A percentile compares a stretch with the other conserved stretches of the same genome.
phyloP scores from a whole-genome alignment of 768 basidiomycete genomes.

The Gelatoporia subvermispora region DNA sequence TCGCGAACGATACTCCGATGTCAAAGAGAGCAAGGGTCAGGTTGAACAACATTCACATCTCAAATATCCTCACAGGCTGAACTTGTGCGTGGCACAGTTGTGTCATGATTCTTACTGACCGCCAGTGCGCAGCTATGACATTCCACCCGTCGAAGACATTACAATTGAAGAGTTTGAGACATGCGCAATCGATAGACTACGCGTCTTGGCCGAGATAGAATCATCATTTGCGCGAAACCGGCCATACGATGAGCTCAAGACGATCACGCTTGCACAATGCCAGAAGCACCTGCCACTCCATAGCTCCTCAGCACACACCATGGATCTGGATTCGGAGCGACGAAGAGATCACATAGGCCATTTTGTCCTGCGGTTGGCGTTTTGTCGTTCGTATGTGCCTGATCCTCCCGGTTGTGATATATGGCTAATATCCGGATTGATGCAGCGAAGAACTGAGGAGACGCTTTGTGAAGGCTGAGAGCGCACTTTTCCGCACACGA shows the following conservation, averaged over 20 bases:
- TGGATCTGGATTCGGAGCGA: conserved; percentile 57
- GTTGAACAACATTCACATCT: conserved; percentile 25
- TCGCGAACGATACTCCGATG: neutral
- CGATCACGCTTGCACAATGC: conserved; percentile 57
- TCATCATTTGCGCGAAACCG: conserved; percentile 82
- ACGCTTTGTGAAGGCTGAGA: conserved; percentile 87
- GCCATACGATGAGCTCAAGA: conserved; percentile 71
- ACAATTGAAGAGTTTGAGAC: conserved; percentile 95
- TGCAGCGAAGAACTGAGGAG: conserved; percentile 82
- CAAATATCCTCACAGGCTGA: conserved; percentile 65
- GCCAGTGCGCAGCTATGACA: conserved; percentile 62
- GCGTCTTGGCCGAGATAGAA: conserved; percentile 87
- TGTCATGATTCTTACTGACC: conserved; percentile 6
- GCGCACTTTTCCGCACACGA: conserved; percentile 75
- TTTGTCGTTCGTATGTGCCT: conserved; percentile 85
- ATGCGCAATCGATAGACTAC: conserved; percentile 81
- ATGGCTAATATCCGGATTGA: neutral
- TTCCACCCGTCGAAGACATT: conserved; percentile 80
- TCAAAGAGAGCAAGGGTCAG: conserved; percentile 5
- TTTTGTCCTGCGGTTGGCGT: conserved; percentile 90
- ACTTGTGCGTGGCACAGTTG: conserved; percentile 53
- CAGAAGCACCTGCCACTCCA: conserved; percentile 73
- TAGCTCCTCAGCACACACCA: conserved; percentile 42
- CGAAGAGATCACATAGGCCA: conserved; percentile 86
- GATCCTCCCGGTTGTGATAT: neutral